These are phyloP conservation scores for Penicillium cinerascens DNA, from an alignment of 495 filamentous ascomycete genomes.

Conservation along the genomic window DNA sequence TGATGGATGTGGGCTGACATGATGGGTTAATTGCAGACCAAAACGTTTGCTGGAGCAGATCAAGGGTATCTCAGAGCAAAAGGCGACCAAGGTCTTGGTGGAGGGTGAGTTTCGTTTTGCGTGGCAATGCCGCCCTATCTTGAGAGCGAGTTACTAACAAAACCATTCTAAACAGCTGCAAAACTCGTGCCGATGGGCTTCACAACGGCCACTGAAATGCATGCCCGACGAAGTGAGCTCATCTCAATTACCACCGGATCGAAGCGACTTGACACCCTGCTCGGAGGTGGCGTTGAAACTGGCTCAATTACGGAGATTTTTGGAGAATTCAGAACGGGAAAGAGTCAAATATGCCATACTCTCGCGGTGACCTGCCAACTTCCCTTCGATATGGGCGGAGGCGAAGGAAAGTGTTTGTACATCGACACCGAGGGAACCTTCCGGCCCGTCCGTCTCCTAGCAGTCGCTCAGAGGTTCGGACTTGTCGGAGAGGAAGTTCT, in stretches of 20 bases:
- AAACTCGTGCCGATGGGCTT: constrained; percentile 98
- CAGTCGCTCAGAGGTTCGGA: constrained; percentile 90
- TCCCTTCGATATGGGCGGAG: constrained; percentile 98
- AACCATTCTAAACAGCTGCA: constrained; percentile 55
- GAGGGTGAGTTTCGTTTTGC: constrained; percentile 59
- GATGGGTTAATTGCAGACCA: constrained; percentile 48
- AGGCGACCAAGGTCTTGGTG: constrained; percentile 87
- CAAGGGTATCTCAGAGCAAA: constrained; percentile 95
- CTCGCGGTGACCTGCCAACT: constrained; percentile 97
- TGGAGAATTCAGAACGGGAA: constrained; percentile 96
- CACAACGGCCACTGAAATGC: constrained; percentile 99
- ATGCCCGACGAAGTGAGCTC: constrained; percentile 88
- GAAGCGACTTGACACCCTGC: constrained; percentile 91
- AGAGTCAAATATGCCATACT: constrained; percentile 97
- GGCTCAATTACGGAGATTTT: constrained; percentile 99
- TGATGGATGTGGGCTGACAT: constrained; percentile 1
- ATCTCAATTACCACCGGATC: constrained; percentile 98
- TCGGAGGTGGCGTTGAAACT: constrained; percentile 93
- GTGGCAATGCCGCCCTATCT: constrained; percentile 6
- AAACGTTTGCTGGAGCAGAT: constrained; percentile 83
- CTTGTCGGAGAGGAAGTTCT: constrained; percentile 95
- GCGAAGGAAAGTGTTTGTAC: constrained; percentile 98
- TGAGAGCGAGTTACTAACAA: not conserved
- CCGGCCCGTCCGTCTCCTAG: constrained; percentile 81
- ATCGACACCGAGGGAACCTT: constrained; percentile 99